A percentile compares a stretch with the other conserved stretches of the same genome.
phyloP scores from a whole-genome alignment of 1,284 basidiomycete species.

The Cystobasidium sp. region DNA sequence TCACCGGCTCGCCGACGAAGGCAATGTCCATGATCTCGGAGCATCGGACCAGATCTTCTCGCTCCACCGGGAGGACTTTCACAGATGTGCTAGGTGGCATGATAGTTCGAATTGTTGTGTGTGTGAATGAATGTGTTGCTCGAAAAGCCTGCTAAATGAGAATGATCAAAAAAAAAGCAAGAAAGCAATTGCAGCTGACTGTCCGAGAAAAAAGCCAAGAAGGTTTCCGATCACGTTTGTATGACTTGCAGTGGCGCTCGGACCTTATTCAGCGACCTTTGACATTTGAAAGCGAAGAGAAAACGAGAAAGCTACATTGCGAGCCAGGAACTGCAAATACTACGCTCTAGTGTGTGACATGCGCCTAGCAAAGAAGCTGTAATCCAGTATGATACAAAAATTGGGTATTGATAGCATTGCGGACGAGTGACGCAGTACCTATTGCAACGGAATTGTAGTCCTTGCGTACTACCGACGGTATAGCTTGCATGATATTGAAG shows the following conservation, averaged over 20 bases:
- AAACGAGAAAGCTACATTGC: neutral
- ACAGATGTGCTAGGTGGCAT: neutral
- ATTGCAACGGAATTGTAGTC: too few relatives aligned
- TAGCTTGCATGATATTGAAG: too few relatives aligned
- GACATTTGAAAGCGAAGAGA: neutral
- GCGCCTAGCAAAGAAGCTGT: too few relatives aligned
- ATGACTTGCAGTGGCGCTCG: neutral
- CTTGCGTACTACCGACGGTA: too few relatives aligned
- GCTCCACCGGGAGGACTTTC: conserved; percentile 16
- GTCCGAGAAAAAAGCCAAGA: neutral
- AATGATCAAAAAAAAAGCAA: neutral
- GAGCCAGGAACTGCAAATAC: neutral
- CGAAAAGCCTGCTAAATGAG: neutral
- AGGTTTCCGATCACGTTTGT: neutral
- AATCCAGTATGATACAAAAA: too few relatives aligned
- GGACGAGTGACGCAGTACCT: too few relatives aligned
- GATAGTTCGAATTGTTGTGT: neutral
- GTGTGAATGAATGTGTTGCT: conserved; percentile 5
- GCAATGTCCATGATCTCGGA: conserved; percentile 20
- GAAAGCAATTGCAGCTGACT: neutral
- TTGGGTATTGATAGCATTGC: too few relatives aligned
- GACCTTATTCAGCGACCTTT: neutral
- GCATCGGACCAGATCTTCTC: conserved; percentile 13
- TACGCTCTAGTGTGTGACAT: too few relatives aligned
- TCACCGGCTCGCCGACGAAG: conserved; percentile 9